Evolutionary conservation across 2,329 filamentous ascomycete species (phyloP).

Genomic region (Claviceps capensis): DNA sequence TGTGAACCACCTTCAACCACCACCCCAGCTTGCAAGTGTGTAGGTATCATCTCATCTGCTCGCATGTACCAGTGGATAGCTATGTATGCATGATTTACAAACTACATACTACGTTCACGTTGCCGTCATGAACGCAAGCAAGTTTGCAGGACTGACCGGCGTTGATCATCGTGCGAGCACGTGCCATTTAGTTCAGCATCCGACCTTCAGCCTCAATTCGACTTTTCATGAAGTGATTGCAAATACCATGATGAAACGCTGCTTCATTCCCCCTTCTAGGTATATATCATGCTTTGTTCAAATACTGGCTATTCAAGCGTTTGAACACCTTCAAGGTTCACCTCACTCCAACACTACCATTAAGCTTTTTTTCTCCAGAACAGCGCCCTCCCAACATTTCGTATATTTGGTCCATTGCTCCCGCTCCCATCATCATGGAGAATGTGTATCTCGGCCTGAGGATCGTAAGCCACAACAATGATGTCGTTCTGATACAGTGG

Average conservation of each 20-base stretch:
- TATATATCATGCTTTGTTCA: conserved; percentile 12
- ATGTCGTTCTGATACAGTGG: neutral
- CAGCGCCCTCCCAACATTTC: neutral
- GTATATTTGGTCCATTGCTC: neutral
- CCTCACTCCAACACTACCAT: conserved; percentile 2
- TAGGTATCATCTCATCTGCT: too few relatives aligned
- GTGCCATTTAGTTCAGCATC: too few relatives aligned
- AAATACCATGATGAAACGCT: conserved; percentile 2
- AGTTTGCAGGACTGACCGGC: too few relatives aligned
- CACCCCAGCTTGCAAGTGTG: too few relatives aligned
- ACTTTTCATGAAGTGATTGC: too few relatives aligned
- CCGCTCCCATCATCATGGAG: neutral
- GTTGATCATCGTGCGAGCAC: too few relatives aligned
- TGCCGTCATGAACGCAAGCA: too few relatives aligned
- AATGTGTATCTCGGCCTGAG: neutral
- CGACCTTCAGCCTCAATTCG: too few relatives aligned
- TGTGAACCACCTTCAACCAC: too few relatives aligned
- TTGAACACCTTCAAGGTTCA: conserved; percentile 5
- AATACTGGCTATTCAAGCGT: conserved; percentile 16
- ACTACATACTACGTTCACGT: too few relatives aligned
- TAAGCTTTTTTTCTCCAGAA: neutral
- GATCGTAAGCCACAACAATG: neutral
- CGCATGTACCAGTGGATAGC: too few relatives aligned
- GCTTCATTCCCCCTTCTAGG: conserved; percentile 11
- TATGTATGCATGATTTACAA: too few relatives aligned